Evolutionary conservation across 1,284 basidiomycete genomes (phyloP), one percentile per base, ranked within the genome.

Genomic region (Apiotrichum akiyoshidainum): DNA sequence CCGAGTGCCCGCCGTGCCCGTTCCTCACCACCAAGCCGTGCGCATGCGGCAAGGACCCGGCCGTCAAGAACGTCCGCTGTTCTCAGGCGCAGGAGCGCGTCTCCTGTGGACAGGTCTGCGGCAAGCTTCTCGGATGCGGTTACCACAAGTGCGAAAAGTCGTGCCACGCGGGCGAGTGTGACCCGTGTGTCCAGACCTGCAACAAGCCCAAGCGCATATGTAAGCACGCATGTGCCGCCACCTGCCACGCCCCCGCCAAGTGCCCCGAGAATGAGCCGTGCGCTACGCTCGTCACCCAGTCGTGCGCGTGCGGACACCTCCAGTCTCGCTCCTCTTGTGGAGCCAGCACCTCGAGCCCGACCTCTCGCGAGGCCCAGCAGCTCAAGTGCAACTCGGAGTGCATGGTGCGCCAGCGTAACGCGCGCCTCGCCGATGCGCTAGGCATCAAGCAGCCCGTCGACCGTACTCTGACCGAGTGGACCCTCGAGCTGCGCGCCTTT

Each of bases 381-480:
- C 81, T 87, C 17, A 88, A 88, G 64, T 96, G 92, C 68, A 85
- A 85, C 39, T 86, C 84, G 52, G 90, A 93, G 57, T 95, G 92
- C 68, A 80, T 80, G 22, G 81, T 90, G 35, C 88, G 87, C 48
- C 89, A 92, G 73, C 84, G 93, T 11, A 95, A 94, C 67, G 88
- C 87, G 0, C 80, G 85, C 35, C 78, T 97, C 10, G 92, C 93
- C 1, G 90, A 92, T 46, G 93, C 92, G 0, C 78, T 97, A 8
- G 91, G 91, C 0, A 92, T 96, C 69, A 76, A 74, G 63, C 52
- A 67, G 6, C 64, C 75, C 63, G 63, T 79, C 74, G 80, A 68
- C 57, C 70, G 72, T n/a, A 58, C 63, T 16, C 59, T 78, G 39
- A 81, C 83, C 14, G 81, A 79, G 4, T 92, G 88, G 74, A 75